phyloP scores from a whole-genome alignment of 2,329 filamentous ascomycete genomes.

The Aaosphaeria arxii region DNA sequence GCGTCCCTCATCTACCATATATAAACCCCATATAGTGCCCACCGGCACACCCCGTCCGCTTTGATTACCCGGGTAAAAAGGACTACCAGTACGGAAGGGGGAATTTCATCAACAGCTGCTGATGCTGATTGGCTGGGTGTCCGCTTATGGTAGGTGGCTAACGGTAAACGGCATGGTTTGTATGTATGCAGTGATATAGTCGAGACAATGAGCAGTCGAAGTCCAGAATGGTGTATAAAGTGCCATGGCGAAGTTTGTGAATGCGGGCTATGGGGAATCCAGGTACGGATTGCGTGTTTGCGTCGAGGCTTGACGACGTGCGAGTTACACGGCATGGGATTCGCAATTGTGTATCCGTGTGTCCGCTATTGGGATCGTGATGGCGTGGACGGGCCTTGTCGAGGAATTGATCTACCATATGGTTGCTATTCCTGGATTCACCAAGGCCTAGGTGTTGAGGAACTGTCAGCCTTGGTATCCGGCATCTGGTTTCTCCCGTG shows the following conservation, averaged over 20 bases:
- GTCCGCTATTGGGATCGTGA: background rate
- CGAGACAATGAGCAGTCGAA: background rate
- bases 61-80: background rate
- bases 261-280: no score
- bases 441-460: no score
- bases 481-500: no score
- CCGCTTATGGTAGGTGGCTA: background rate
- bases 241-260: no score
- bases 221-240: background rate
- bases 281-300: no score
- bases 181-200: background rate
- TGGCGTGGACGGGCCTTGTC: background rate
- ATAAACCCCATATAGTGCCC: slow-evolving; percentile 2
- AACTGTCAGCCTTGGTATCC: no score
- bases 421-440: no score
- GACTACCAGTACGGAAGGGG: background rate
- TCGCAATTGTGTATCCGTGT: background rate
- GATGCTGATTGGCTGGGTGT: background rate
- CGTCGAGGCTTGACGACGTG: no score
- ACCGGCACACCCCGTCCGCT: background rate
- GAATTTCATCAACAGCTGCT: background rate
- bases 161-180: background rate
- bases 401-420: no score
- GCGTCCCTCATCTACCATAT: slow-evolving; percentile 7
- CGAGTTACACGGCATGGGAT: background rate